Evolutionary conservation across 2,329 filamentous ascomycete genomes (phyloP), one percentile per base, ranked within the genome.

Genomic region (Harringtonia aguacate): DNA sequence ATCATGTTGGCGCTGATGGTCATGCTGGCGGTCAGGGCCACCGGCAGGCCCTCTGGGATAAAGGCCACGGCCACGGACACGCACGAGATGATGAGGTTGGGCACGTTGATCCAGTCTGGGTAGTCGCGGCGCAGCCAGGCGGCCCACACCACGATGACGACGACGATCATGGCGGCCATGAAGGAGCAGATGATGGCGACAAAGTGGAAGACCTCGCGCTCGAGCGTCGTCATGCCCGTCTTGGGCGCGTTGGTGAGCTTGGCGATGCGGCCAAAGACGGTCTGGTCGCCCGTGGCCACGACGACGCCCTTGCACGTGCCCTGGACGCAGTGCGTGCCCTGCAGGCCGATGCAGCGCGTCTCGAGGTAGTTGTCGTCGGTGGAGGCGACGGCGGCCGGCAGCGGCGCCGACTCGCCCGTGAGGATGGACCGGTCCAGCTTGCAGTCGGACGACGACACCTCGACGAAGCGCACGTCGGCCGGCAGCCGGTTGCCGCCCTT

Each of bases 1-100:
- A 89, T 87, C 52, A 84, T 72, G 50, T 82, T 84, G 18, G 84
- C 84, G 1, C 77, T 81, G 47, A 89, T 88, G 0, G 84, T 87
- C 50, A 89, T 66, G 17, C 78, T 82, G 1, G 79, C 76, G 0
- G 81, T 82, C 30, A 86, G 63, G 1, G 81, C 81, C 41, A 86
- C 80, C 0, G 82, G 81, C 0, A 86, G 64, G 7, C 82, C 81
- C 60, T 87, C 84, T 0, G 84, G 83, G 14, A 88, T 84, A 56
- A 86, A 86, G 1, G 83, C 83, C 8, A 86, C 79, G 1, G 80
- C 83, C 2, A 86, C 75, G 34, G 73, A 77, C 37, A 88, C 84
- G 50, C 81, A 84, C 53, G 75, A 73, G 29, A 88, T 81, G 47
- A 89, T 87, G 21, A 89, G 66, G 2, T 73, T 73, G 0, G 83